These are phyloP conservation scores for Diaporthe aspalathi DNA, from an alignment of 2,329 filamentous ascomycete genomes.

Conservation along the genomic window DNA sequence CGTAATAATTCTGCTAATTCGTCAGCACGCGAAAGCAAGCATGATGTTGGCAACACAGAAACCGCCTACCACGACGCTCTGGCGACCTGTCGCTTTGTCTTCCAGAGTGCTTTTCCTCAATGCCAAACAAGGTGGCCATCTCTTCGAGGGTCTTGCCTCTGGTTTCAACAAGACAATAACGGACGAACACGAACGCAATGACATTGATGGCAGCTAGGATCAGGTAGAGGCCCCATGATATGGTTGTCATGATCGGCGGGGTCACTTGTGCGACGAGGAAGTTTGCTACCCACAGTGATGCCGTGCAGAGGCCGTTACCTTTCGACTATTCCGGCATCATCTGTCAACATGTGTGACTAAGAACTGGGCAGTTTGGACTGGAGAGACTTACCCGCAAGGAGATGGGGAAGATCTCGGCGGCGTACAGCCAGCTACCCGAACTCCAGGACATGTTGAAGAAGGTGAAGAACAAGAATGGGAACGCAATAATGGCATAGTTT, in stretches of 20 bases:
- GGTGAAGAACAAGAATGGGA: constrained; percentile 47
- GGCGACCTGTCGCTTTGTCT: not conserved
- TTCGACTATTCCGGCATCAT: constrained; percentile 43
- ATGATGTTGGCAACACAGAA: not conserved
- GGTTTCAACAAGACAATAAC: constrained; percentile 44
- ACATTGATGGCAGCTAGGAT: constrained; percentile 45
- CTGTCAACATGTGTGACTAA: not conserved
- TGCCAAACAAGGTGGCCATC: constrained; percentile 46
- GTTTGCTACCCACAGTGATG: constrained; percentile 48
- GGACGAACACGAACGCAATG: constrained; percentile 45
- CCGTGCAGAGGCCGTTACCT: constrained; percentile 46
- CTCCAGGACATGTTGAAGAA: constrained; percentile 50
- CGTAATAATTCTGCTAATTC: constrained; percentile 6
- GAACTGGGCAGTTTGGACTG: no score
- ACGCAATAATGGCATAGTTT: constrained; percentile 47
- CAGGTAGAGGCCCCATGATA: constrained; percentile 45
- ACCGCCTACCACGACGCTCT: constrained; percentile 28
- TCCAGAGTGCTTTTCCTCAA: constrained; percentile 37
- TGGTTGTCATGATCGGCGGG: constrained; percentile 44
- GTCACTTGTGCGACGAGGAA: constrained; percentile 44
- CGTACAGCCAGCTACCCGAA: constrained; percentile 47
- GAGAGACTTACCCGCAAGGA: constrained; percentile 43
- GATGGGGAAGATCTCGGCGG: constrained; percentile 48
- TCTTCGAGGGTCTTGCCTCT: constrained; percentile 43
- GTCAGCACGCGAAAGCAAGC: not conserved